Conservation (phyloP, 2,329 filamentous ascomycete genomes). For the Fusarium sp. region DNA sequence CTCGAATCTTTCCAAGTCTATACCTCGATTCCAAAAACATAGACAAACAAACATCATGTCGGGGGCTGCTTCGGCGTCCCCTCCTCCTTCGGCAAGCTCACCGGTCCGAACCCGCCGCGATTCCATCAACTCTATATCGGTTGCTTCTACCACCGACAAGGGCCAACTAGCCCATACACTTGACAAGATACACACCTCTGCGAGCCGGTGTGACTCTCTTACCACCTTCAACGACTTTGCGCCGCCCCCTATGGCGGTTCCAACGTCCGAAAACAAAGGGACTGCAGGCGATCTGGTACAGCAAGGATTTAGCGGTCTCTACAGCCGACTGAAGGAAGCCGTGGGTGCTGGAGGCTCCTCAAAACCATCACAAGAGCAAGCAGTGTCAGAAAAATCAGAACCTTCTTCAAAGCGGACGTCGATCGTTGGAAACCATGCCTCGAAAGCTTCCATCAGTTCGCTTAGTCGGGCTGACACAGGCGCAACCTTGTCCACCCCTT, state of each 20-base stretch:
- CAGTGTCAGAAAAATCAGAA: constrained; percentile 44
- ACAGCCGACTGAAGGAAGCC: constrained; percentile 84
- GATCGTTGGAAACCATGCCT: constrained; percentile 51
- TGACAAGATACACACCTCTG: constrained; percentile 87
- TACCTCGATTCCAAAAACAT: neutral
- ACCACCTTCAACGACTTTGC: constrained; percentile 97
- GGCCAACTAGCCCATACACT: constrained; percentile 81
- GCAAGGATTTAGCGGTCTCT: constrained; percentile 88
- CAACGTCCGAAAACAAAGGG: constrained; percentile 73
- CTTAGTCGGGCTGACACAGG: constrained; percentile 55
- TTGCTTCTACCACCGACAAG: constrained; percentile 63
- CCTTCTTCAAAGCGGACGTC: constrained; percentile 54
- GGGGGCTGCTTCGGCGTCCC: constrained; percentile 44
- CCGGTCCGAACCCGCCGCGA: constrained; percentile 50
- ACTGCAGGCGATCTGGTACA: constrained; percentile 80
- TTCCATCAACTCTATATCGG: constrained; percentile 55
- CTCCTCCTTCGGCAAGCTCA: constrained; percentile 44
- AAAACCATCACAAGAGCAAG: constrained; percentile 49
- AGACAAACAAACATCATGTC: constrained; percentile 32
- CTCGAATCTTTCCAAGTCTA: neutral
- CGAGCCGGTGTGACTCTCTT: constrained; percentile 84
- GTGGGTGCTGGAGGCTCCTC: constrained; percentile 73
- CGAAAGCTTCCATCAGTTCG: constrained; percentile 55
- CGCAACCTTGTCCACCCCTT: constrained; percentile 43
- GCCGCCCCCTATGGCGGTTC: constrained; percentile 70